phyloP scores from a whole-genome alignment of 73 alveolate species.

The Blepharisma stoltei region DNA sequence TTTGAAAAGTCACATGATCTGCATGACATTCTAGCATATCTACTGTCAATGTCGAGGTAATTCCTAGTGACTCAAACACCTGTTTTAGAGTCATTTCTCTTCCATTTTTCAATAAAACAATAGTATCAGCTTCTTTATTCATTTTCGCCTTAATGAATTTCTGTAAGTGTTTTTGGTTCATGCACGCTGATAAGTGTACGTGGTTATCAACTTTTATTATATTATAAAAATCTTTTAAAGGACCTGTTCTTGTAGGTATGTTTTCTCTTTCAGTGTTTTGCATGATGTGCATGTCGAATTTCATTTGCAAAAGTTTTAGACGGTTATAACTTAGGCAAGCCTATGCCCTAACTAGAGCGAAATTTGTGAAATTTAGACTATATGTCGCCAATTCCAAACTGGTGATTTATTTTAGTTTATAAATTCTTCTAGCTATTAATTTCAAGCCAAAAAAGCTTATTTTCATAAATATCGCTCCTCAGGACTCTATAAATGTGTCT shows the following conservation, averaged over 20 bases:
- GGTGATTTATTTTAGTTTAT: too few species aligned
- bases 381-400: too few species aligned
- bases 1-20: constrained; percentile 51
- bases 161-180: constrained; percentile 69
- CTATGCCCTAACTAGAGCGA: too few species aligned
- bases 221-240: constrained; percentile 23
- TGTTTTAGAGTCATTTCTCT: constrained; percentile 19
- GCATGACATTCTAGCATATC: constrained; percentile 41
- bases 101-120: constrained; percentile 39
- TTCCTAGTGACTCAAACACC: not conserved
- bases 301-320: not conserved
- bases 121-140: constrained; percentile 40
- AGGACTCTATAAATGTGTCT: too few species aligned
- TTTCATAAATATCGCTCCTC: too few species aligned
- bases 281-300: constrained; percentile 15
- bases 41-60: not conserved
- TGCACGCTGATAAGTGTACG: constrained; percentile 73
- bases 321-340: too few species aligned
- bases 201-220: constrained; percentile 69
- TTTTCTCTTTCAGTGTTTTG: not conserved
- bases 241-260: not conserved
- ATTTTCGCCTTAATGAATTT: constrained; percentile 58
- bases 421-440: too few species aligned
- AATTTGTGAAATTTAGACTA: too few species aligned
- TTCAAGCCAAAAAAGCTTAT: too few species aligned